Evolutionary conservation across 345 rosid genomes (phyloP).

Genomic region (Erucastrum elatum): DNA sequence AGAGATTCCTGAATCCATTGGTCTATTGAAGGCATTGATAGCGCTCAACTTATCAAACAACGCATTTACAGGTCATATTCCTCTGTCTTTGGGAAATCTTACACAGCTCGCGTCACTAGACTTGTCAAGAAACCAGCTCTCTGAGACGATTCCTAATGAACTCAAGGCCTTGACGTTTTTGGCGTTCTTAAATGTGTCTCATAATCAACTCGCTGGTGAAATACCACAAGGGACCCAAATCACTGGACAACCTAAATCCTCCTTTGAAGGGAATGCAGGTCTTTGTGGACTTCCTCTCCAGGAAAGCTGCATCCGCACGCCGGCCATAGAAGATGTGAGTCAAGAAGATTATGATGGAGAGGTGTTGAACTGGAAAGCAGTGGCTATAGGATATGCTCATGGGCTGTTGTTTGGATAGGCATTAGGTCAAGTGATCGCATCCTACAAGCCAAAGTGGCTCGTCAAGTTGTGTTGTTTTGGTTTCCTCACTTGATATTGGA

Average conservation of each 20-base stretch:
- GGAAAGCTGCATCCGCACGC: background rate
- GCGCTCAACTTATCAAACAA: slow-evolving; percentile 29
- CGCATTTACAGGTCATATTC: slow-evolving; percentile 20
- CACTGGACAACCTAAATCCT: background rate
- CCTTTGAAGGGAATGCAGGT: background rate
- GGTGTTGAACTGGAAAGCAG: slow-evolving; percentile 17
- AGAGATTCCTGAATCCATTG: slow-evolving; percentile 12
- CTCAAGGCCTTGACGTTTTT: background rate
- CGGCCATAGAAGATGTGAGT: background rate
- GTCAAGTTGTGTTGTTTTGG: background rate
- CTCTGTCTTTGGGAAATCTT: slow-evolving; percentile 2
- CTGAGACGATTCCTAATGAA: slow-evolving; percentile 4
- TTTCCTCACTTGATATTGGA: background rate
- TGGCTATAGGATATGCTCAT: slow-evolving; percentile 11
- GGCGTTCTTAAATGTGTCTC: background rate
- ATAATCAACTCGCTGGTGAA: slow-evolving; percentile 1
- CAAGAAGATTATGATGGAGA: background rate
- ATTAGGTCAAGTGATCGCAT: background rate
- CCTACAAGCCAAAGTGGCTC: background rate
- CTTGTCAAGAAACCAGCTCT: slow-evolving; percentile 21
- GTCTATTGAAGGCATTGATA: slow-evolving; percentile 23
- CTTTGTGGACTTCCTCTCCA: slow-evolving; percentile 12
- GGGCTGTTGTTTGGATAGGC: slow-evolving; percentile 10
- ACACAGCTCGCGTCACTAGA: slow-evolving; percentile 8
- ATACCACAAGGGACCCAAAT: slow-evolving; percentile 14